Percentiles rank a stretch among this genome's conserved stretches.
Evolutionary conservation across 2,329 filamentous ascomycete species (phyloP).

Genomic region (Fusarium robinianum): DNA sequence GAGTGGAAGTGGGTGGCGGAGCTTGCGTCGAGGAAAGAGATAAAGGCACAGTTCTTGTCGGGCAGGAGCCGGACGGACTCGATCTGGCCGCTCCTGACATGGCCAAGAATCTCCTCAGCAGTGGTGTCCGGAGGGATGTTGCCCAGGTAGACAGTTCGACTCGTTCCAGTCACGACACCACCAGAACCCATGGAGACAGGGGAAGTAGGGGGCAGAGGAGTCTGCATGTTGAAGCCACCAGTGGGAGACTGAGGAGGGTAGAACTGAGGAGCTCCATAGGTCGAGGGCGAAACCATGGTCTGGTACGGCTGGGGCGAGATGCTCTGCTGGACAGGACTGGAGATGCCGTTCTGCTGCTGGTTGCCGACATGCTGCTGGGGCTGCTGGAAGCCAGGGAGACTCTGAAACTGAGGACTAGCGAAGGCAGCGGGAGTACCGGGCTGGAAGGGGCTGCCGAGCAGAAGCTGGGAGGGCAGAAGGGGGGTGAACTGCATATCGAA

Average conservation of each 20-base stretch:
- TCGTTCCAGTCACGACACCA: conserved; percentile 85
- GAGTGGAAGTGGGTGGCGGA: conserved; percentile 99
- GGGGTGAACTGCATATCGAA: conserved; percentile 99
- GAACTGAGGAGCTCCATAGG: conserved; percentile 80
- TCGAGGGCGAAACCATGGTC: conserved; percentile 82
- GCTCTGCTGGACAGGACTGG: conserved; percentile 75
- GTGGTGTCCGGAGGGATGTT: conserved; percentile 98
- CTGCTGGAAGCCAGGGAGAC: conserved; percentile 75
- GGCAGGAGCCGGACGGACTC: conserved; percentile 96
- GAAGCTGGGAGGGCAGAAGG: conserved; percentile 88
- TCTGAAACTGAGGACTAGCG: conserved; percentile 89
- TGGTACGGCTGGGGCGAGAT: conserved; percentile 86
- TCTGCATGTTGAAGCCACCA: conserved; percentile 66
- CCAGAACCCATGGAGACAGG: conserved; percentile 78
- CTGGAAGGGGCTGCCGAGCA: conserved; percentile 96
- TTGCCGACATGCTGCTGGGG: conserved; percentile 56
- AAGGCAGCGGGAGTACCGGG: conserved; percentile 90
- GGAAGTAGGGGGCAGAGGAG: conserved; percentile 67
- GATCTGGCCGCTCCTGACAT: conserved; percentile 96
- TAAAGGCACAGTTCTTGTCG: conserved; percentile 99
- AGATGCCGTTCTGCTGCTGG: conserved; percentile 64
- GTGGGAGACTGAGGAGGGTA: conserved; percentile 89
- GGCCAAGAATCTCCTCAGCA: conserved; percentile 93
- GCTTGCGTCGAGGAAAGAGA: conserved; percentile 96
- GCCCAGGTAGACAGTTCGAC: conserved; percentile 94